Conservation (phyloP, 164 flowering plant genomes). For the Aristolochia fimbriata region DNA sequence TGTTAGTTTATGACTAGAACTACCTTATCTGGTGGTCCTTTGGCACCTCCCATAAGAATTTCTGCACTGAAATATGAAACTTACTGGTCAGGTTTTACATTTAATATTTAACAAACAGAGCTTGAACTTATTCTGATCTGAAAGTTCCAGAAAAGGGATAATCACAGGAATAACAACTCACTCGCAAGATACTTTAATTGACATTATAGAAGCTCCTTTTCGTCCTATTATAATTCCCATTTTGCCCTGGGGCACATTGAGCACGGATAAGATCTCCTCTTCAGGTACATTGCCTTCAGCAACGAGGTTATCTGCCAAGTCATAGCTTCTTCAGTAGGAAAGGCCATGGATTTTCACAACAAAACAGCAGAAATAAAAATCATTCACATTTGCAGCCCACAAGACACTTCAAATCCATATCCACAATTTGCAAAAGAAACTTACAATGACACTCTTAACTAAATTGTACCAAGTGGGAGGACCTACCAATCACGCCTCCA, state of each 20-base stretch:
- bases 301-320: slow-evolving; percentile 31
- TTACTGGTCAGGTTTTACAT: no score
- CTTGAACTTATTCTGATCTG: no score
- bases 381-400: no score
- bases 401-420: no score
- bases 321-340: not conserved
- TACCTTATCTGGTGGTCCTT: slow-evolving; percentile 97
- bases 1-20: not conserved
- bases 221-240: slow-evolving; percentile 87
- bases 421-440: no score
- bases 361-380: no score
- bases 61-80: slow-evolving; percentile 61
- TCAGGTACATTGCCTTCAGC: slow-evolving; percentile 44
- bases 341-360: no score
- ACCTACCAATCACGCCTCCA: no score
- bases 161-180: slow-evolving; percentile 13
- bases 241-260: slow-evolving; percentile 79
- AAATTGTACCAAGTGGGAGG: no score
- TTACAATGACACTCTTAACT: no score
- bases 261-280: slow-evolving; percentile 74
- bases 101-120: no score
- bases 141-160: not conserved
- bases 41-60: slow-evolving; percentile 74
- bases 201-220: slow-evolving; percentile 66
- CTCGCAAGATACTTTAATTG: slow-evolving; percentile 87